Base-by-base conservation (phyloP, 164 flowering plant species). In the Annona squamosa region DNA sequence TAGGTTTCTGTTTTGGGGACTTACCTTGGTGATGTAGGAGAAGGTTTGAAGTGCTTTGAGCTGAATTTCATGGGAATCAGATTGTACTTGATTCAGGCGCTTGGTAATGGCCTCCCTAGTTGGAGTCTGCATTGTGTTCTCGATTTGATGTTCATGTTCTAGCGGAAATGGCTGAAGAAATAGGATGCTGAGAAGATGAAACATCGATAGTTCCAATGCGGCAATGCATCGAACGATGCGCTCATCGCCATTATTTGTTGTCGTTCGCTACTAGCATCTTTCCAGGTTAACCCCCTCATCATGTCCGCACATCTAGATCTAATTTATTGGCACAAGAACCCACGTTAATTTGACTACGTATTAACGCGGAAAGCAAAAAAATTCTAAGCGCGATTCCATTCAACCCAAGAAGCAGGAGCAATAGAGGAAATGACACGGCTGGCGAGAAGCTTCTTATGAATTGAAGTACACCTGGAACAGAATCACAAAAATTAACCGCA, bases 1-100 rank as follows among this genome's bases (percentile, higher is more conserved):
- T 67, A 81, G 43, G 70, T 73, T 80, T 70, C 91, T 72, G 79
- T 87, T 85, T 17, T 77, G 85, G 9, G 88, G 87, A 79, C 86
- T 87, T 52, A 88, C 85, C 73, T 76, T 85, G 73, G 95, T 88
- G 61, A 87, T 77, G 77, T 83, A 74, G 67, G 75, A 81, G 4
- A 87, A 76, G 46, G 82, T 78, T 66, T 79, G 78, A 5, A 86
- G 84, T 61, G 87, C 86, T 71, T 79, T 83, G 48, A 70, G 65
- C 74, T 85, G 83, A 56, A 46, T 68, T 48, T 83, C 89, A 44
- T 3, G 48, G 46, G 83, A 80, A 17, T 70, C 84, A 10, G 87
- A 86, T 13, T 70, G 70, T 46, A 76, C 65, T 57, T 74, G 76
- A 41, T 62, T 65, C 4, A 77, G 72, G 68, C 67, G 61, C 62